Evolutionary conservation across 2,329 filamentous ascomycete species (phyloP).

Genomic region (Phaeophleospora eucalypticola): DNA sequence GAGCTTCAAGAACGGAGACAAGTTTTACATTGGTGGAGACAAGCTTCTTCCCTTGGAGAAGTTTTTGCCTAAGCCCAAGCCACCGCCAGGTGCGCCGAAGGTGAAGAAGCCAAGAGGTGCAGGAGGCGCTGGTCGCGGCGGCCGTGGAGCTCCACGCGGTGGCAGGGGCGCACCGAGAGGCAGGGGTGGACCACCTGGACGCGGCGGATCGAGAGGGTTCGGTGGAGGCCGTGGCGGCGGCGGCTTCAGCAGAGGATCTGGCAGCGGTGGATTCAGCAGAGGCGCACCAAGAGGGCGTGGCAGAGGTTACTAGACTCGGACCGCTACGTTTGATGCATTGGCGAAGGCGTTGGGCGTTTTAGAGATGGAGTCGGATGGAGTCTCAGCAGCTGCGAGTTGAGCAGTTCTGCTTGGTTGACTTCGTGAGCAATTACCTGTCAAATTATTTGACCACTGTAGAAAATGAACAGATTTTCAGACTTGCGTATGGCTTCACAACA

Average conservation of each 20-base stretch:
- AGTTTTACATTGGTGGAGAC: slow-evolving; percentile 84
- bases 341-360: slow-evolving; percentile 16
- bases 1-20: slow-evolving; percentile 93
- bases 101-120: slow-evolving; percentile 65
- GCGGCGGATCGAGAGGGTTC: slow-evolving; percentile 46
- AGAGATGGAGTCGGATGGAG: not conserved
- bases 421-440: not conserved
- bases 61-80: slow-evolving; percentile 94
- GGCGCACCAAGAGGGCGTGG: slow-evolving; percentile 31
- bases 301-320: slow-evolving; percentile 32
- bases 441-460: not conserved
- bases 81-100: slow-evolving; percentile 59
- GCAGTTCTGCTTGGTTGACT: not conserved
- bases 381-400: not conserved
- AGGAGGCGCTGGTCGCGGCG: slow-evolving; percentile 38
- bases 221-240: slow-evolving; percentile 36
- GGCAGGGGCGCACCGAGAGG: slow-evolving; percentile 53
- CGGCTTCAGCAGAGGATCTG: slow-evolving; percentile 15
- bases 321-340: slow-evolving; percentile 10
- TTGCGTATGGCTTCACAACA: no score
- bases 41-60: slow-evolving; percentile 92
- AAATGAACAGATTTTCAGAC: not conserved
- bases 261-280: slow-evolving; percentile 28
- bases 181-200: slow-evolving; percentile 48
- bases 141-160: slow-evolving; percentile 28